Conservation (phyloP, 768 basidiomycete genomes). For the Cystofilobasidium ferigula region DNA sequence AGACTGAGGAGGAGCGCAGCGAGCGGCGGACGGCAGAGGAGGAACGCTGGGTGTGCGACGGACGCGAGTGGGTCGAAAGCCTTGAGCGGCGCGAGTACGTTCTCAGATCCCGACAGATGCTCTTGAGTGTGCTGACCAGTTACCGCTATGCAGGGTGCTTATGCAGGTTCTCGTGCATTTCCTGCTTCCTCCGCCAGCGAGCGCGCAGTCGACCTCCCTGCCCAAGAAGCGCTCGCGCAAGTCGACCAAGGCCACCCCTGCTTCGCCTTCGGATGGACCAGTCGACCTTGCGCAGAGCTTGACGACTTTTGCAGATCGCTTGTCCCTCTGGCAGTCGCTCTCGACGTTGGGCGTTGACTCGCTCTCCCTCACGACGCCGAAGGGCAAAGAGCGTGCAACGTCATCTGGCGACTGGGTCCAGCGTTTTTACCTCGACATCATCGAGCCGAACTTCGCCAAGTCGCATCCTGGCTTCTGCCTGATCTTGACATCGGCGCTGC, state of each 20-base stretch:
- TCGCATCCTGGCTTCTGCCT: neutral
- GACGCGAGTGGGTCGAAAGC: conserved; percentile 19
- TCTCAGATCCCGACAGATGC: too few species aligned
- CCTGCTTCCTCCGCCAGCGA: conserved; percentile 6
- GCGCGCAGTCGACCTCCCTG: neutral
- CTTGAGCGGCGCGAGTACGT: conserved; percentile 23
- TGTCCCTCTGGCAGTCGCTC: conserved; percentile 24
- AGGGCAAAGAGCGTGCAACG: neutral
- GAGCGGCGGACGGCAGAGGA: conserved; percentile 7
- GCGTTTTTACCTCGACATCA: neutral
- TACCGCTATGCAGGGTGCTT: conserved; percentile 12
- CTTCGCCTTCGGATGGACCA: too few species aligned
- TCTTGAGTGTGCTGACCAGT: too few species aligned
- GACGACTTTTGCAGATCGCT: conserved; percentile 20
- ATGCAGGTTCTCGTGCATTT: conserved; percentile 22
- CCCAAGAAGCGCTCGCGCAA: conserved; percentile 17
- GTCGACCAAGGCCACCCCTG: neutral
- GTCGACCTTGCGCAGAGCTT: conserved; percentile 11
- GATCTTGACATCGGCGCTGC: neutral
- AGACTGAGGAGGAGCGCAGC: neutral
- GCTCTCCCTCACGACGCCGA: neutral
- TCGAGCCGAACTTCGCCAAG: neutral
- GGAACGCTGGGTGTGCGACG: conserved; percentile 1
- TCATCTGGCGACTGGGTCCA: neutral
- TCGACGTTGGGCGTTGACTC: conserved; percentile 14